A percentile compares a stretch with the other conserved stretches of the same genome.
Evolutionary conservation across 176 grass and related monocot species (phyloP).

Genomic region (Calamus simplicifolius): DNA sequence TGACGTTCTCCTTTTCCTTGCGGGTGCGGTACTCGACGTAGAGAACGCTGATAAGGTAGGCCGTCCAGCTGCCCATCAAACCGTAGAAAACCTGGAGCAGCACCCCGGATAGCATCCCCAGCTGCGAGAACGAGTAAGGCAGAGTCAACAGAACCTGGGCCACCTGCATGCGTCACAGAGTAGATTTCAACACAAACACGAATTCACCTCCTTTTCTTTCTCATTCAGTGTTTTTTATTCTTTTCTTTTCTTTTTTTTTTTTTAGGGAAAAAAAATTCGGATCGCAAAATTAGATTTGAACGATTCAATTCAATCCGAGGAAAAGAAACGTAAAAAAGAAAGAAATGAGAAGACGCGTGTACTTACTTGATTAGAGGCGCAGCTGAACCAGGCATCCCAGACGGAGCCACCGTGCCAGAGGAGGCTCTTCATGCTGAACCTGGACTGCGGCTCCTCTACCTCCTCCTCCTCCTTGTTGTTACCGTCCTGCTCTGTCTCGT

Average conservation of each 20-base stretch:
- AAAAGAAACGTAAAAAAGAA: background rate
- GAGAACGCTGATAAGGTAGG: conserved; percentile 74
- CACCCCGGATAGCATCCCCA: conserved; percentile 61
- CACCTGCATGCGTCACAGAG: conserved; percentile 24
- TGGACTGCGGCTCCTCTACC: conserved; percentile 14
- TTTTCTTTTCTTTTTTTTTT: no score
- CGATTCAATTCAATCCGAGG: background rate
- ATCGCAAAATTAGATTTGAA: background rate
- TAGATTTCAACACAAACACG: no score
- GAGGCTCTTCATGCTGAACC: conserved; percentile 41
- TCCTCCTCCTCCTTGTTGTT: conserved; percentile 54
- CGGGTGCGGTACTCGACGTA: conserved; percentile 66
- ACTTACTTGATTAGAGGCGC: conserved; percentile 26
- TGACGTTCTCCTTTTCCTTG: conserved; percentile 62
- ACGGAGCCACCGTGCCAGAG: conserved; percentile 13
- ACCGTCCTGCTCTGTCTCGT: conserved; percentile 38
- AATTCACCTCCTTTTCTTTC: no score
- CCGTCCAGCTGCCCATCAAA: conserved; percentile 64
- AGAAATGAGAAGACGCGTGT: background rate
- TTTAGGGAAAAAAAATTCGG: background rate
- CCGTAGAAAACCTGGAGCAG: conserved; percentile 66
- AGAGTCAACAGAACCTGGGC: conserved; percentile 67
- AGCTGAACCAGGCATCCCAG: conserved; percentile 23
- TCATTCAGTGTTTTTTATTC: no score
- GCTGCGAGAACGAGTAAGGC: conserved; percentile 69